Percentiles rank a stretch among this genome's conserved stretches.
These are phyloP conservation scores for Anthostomella pinea DNA, from an alignment of 2,329 filamentous ascomycete genomes.

Conservation along the genomic window DNA sequence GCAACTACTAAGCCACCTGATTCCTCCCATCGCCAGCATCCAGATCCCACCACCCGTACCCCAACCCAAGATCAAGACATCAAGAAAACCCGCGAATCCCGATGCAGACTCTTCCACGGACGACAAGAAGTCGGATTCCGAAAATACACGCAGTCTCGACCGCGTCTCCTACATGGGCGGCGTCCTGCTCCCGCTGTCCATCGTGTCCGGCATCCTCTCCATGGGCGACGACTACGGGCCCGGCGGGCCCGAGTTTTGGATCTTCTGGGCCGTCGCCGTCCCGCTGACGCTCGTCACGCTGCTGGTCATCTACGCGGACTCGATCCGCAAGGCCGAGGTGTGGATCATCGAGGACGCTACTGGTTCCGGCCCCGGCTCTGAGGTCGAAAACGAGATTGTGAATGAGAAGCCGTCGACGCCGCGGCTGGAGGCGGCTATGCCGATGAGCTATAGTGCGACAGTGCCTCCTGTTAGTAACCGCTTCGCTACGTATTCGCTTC, in stretches of 20 bases:
- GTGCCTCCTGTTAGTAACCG: constrained; percentile 13
- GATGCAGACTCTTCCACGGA: constrained; percentile 13
- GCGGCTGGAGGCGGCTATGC: constrained; percentile 16
- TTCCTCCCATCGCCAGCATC: constrained; percentile 9
- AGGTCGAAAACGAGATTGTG: not conserved
- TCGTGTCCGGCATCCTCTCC: constrained; percentile 46
- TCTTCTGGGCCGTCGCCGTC: constrained; percentile 46
- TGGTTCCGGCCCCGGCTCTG: constrained; percentile 9
- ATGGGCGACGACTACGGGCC: constrained; percentile 46
- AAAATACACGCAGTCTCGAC: constrained; percentile 43
- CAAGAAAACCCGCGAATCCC: not conserved
- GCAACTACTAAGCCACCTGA: constrained; percentile 21
- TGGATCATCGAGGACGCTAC: constrained; percentile 46
- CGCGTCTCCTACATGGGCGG: constrained; percentile 50
- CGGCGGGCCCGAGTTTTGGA: constrained; percentile 40
- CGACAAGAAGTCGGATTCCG: constrained; percentile 37
- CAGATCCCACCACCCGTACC: constrained; percentile 4
- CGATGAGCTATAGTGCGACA: constrained; percentile 9
- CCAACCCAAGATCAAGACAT: not conserved
- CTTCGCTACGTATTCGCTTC: constrained; percentile 11
- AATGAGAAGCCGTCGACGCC: not conserved
- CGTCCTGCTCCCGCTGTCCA: constrained; percentile 45
- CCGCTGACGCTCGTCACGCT: constrained; percentile 39
- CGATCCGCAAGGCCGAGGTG: constrained; percentile 43
- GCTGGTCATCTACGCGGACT: constrained; percentile 47